phyloP scores from a whole-genome alignment of 176 grass and related monocot genomes.

The Oryza brachyantha region DNA sequence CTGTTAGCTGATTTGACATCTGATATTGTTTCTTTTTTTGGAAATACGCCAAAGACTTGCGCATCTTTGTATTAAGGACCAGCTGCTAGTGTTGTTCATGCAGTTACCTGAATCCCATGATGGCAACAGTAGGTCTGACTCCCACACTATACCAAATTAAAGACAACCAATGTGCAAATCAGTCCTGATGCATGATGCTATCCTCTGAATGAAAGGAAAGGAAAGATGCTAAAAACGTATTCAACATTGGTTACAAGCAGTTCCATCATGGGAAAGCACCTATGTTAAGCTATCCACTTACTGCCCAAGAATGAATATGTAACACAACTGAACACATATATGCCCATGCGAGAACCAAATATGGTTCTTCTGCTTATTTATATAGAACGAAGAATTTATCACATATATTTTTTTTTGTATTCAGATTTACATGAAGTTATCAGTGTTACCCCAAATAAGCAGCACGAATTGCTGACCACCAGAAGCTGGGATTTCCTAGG shows the following conservation, averaged over 20 bases:
- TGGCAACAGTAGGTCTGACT: background rate
- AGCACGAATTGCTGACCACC: slow-evolving; percentile 23
- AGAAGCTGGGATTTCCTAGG: slow-evolving; percentile 40
- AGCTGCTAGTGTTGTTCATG: background rate
- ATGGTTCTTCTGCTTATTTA: background rate
- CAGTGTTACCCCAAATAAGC: slow-evolving; percentile 29
- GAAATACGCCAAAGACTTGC: too few species aligned
- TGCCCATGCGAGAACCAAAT: too few species aligned
- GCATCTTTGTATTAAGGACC: too few species aligned
- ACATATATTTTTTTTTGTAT: background rate
- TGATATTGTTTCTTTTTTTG: too few species aligned
- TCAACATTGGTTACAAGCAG: too few species aligned
- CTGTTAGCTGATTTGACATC: background rate
- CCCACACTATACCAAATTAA: background rate
- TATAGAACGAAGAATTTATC: background rate
- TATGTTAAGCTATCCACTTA: too few species aligned
- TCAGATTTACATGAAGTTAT: slow-evolving; percentile 38
- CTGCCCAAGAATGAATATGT: too few species aligned
- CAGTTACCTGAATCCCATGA: background rate
- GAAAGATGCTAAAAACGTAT: too few species aligned
- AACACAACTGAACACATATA: too few species aligned
- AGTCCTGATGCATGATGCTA: too few species aligned
- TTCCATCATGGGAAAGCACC: too few species aligned
- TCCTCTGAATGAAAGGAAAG: too few species aligned
- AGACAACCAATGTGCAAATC: background rate